phyloP scores from a whole-genome alignment of 2,329 filamentous ascomycete species.

The Hypoxylon sp. region DNA sequence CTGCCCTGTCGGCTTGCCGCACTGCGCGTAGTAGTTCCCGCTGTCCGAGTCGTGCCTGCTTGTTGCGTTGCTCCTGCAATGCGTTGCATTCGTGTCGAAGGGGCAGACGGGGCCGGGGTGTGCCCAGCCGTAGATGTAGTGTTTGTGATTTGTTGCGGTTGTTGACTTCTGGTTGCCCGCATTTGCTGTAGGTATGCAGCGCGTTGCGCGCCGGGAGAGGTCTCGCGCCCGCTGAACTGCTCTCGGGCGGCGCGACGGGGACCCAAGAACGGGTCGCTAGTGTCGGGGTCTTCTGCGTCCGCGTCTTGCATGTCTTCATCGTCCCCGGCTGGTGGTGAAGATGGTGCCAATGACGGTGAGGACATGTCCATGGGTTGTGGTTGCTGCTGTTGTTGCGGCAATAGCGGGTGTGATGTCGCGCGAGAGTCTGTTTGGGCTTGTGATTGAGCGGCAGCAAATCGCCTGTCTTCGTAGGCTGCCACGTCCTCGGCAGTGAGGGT shows the following conservation, averaged over 20 bases:
- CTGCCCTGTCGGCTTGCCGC: constrained; percentile 32
- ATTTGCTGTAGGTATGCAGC: constrained; percentile 44
- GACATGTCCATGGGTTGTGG: constrained; percentile 43
- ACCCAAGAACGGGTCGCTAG: constrained; percentile 47
- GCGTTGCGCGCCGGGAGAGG: constrained; percentile 43
- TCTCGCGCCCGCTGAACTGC: constrained; percentile 33
- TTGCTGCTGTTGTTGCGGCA: constrained; percentile 6
- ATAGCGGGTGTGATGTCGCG: constrained; percentile 13
- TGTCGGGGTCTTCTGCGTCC: constrained; percentile 44
- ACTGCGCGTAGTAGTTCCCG: constrained; percentile 8
- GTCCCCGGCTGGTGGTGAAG: constrained; percentile 19
- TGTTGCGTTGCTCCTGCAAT: constrained; percentile 38
- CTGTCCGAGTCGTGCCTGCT: constrained; percentile 8
- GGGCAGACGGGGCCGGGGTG: constrained; percentile 17
- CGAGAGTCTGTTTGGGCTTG: constrained; percentile 43
- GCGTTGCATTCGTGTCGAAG: constrained; percentile 36
- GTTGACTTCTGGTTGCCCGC: constrained; percentile 35
- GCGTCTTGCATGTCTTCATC: constrained; percentile 49
- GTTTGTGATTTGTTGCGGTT: constrained; percentile 2
- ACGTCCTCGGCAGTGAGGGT: constrained; percentile 77
- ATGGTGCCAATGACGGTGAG: constrained; percentile 32
- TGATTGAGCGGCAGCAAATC: constrained; percentile 51
- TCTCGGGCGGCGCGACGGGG: constrained; percentile 42
- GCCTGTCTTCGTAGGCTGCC: constrained; percentile 75
- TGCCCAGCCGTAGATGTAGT: constrained; percentile 3